Base-by-base conservation (phyloP, 805 yeast genomes). In the Metschnikowia peoriensis region DNA sequence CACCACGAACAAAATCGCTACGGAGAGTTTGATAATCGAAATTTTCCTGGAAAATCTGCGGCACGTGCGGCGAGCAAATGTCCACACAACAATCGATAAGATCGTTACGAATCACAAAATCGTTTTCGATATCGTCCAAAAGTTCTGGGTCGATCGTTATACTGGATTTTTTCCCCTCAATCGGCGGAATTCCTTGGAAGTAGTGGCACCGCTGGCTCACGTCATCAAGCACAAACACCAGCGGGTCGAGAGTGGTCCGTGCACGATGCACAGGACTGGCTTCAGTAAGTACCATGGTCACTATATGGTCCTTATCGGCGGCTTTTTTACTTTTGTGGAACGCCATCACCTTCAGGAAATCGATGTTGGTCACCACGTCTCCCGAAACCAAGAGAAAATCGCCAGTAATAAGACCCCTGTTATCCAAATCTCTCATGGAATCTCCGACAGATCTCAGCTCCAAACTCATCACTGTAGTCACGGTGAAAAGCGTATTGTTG, bases 1-100 rank as follows among this genome's bases (percentile, higher is more conserved):
- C 94, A 50, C 98, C 97, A 61, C 83, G 86, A 32, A 93, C 88
- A 65, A 93, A 94, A 70, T 94, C 98, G 37, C 81, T 77, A 68
- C 99, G 81, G 56, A 93, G 75, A 48, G 82, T 75, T 68, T 93
- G 97, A 68, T 92, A 94, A 72, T 94, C 99, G 63, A 94, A 94
- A 68, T 94, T 93, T 64, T 94, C 99, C 62, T 90, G 96, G 73
- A 93, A 94, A 55, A 93, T 86, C 14, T 96, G 94, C 1, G 97
- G 97, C 10, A 94, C 97, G 59, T 86, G 90, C 1, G 96, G 90
- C 7, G 97, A 80, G 70, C 99, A 94, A 55, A 94, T 90, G 71
- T 94, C 99, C 50, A 94, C 91, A 66, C 88, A 94, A 68, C 99
- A 94, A 73, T 94, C 99, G 53, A 94, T 92, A 57, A 94, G 80